These are phyloP conservation scores for Amorphotheca resinae DNA, from an alignment of 495 filamentous ascomycete species.

Conservation along the genomic window DNA sequence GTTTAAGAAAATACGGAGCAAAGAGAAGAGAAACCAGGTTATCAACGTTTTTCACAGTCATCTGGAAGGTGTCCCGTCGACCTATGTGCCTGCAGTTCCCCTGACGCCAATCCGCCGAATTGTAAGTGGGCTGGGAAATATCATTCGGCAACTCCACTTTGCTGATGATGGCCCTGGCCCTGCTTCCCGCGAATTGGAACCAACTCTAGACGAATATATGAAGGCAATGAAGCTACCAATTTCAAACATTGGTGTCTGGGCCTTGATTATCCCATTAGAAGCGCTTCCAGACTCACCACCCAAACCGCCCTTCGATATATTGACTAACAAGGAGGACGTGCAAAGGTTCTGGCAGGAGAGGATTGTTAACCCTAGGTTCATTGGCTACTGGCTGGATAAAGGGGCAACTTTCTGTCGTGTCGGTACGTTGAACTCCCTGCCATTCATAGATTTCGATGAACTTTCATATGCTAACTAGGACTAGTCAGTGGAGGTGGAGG, in stretches of 20 bases:
- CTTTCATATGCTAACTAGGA: conserved; percentile 7
- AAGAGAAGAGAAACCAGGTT: conserved; percentile 15
- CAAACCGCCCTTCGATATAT: background rate
- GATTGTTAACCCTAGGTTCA: conserved; percentile 6
- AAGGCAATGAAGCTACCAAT: conserved; percentile 19
- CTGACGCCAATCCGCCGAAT: conserved; percentile 54
- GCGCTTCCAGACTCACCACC: background rate
- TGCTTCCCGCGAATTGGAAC: conserved; percentile 67
- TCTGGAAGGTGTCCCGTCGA: conserved; percentile 10
- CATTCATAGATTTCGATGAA: too few species aligned
- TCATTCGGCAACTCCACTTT: conserved; percentile 53
- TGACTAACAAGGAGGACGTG: background rate
- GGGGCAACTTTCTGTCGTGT: conserved; percentile 40
- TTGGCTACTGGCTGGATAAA: conserved; percentile 6
- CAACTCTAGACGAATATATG: conserved; percentile 47
- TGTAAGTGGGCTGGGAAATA: conserved; percentile 65
- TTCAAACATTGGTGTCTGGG: conserved; percentile 59
- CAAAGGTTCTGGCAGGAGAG: background rate
- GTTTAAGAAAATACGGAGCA: conserved; percentile 1
- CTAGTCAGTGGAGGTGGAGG: conserved; percentile 81
- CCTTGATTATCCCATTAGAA: conserved; percentile 43
- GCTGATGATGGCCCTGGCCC: conserved; percentile 35
- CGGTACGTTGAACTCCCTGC: conserved; percentile 24
- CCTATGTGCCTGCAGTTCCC: conserved; percentile 41
- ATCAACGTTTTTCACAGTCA: conserved; percentile 16